Evolutionary conservation across 139 green algal genomes (phyloP).

Genomic region (Volvox reticuliferus): DNA sequence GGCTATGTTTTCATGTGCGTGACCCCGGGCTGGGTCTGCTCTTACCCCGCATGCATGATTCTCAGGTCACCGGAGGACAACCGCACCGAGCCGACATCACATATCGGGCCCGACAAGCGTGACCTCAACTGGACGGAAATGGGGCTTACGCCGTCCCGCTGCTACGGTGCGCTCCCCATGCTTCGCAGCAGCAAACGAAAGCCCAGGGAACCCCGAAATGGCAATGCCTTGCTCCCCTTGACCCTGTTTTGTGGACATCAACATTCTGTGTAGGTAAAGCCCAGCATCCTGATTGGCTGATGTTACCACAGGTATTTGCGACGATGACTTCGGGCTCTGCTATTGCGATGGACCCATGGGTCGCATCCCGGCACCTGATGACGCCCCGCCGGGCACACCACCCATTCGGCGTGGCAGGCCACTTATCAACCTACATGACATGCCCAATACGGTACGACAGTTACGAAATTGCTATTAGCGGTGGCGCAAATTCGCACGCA

Average conservation of each 20-base stretch:
- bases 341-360: conserved; percentile 65
- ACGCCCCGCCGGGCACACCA: conserved; percentile 50
- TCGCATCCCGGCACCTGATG: conserved; percentile 49
- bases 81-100: not conserved
- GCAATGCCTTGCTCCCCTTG: no score
- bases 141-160: not conserved
- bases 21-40: no score
- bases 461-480: not conserved
- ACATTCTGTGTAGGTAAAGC: no score
- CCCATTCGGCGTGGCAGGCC: conserved; percentile 49
- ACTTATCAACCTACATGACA: conserved; percentile 20
- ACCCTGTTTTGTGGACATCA: no score
- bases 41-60: no score
- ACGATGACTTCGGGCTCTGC: conserved; percentile 62
- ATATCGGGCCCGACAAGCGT: conserved; percentile 53
- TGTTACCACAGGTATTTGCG: conserved; percentile 58
- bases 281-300: no score
- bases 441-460: not conserved
- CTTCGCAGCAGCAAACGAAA: no score
- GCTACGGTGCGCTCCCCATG: not conserved
- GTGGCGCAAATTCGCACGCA: no score
- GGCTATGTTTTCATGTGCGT: no score
- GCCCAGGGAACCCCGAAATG: no score
- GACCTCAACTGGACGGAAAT: conserved; percentile 35
- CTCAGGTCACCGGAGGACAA: not conserved